phyloP scores from a whole-genome alignment of 495 filamentous ascomycete genomes.

The Trichoderma gamsii region DNA sequence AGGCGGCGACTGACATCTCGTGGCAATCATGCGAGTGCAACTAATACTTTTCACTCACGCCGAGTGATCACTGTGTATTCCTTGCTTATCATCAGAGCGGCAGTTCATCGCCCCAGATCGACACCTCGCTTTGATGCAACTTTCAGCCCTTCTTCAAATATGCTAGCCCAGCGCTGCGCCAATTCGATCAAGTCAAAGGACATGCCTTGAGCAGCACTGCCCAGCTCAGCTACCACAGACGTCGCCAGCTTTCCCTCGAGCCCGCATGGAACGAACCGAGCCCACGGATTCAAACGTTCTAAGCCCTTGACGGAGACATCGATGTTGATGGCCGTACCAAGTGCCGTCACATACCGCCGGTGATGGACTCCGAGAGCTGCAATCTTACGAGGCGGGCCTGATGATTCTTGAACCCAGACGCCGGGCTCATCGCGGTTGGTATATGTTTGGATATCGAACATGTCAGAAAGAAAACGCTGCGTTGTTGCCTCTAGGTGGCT shows the following conservation, averaged over 20 bases:
- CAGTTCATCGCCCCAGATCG: neutral
- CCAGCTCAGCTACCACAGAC: conserved; percentile 44
- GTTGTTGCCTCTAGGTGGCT: conserved; percentile 69
- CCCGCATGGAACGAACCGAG: conserved; percentile 80
- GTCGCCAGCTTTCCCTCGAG: conserved; percentile 71
- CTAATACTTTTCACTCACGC: neutral
- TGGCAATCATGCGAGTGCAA: neutral
- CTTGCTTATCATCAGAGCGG: neutral
- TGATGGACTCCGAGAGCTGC: conserved; percentile 86
- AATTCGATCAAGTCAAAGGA: conserved; percentile 57
- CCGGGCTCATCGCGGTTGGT: conserved; percentile 72
- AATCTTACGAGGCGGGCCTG: conserved; percentile 57
- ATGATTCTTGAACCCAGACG: conserved; percentile 58
- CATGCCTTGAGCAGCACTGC: neutral
- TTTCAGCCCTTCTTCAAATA: conserved; percentile 13
- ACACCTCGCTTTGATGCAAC: neutral
- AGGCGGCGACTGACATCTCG: no score
- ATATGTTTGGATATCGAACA: conserved; percentile 51
- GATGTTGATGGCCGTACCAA: conserved; percentile 82
- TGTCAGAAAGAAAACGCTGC: conserved; percentile 48
- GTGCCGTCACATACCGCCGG: conserved; percentile 72
- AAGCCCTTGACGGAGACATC: conserved; percentile 37
- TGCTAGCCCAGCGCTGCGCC: conserved; percentile 21
- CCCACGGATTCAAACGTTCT: conserved; percentile 35
- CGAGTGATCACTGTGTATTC: neutral